Evolutionary conservation across 2,329 filamentous ascomycete genomes (phyloP).

Genomic region (Fusarium virguliforme): DNA sequence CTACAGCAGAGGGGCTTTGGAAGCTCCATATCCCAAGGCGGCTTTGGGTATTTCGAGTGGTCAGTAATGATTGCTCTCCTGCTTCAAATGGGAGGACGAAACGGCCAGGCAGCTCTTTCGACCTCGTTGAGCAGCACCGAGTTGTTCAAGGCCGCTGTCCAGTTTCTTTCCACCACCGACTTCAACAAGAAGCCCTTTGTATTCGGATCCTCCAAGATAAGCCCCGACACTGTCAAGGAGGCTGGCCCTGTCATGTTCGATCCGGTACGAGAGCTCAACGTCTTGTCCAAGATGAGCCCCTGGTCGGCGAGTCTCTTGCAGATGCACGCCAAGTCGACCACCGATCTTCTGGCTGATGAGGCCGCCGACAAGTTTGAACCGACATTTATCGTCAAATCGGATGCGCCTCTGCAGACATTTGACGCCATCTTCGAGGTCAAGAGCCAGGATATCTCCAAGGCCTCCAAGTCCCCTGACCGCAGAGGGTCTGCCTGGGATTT

Average conservation of each 20-base stretch:
- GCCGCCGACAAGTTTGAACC: constrained; percentile 85
- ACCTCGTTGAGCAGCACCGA: constrained; percentile 90
- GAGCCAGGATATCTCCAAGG: constrained; percentile 51
- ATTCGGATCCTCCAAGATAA: constrained; percentile 58
- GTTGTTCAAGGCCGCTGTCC: constrained; percentile 94
- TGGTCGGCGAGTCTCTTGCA: constrained; percentile 86
- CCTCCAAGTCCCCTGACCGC: constrained; percentile 56
- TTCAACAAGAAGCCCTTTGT: constrained; percentile 77
- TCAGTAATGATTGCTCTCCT: constrained; percentile 84
- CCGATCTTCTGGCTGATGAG: constrained; percentile 82
- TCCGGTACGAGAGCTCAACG: constrained; percentile 79
- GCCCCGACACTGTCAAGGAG: constrained; percentile 60
- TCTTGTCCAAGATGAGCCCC: constrained; percentile 90
- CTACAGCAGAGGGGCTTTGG: constrained; percentile 88
- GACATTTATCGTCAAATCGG: constrained; percentile 80
- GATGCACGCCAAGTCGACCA: constrained; percentile 81
- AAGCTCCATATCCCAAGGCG: constrained; percentile 79
- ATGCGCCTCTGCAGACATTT: constrained; percentile 70
- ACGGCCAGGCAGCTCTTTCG: constrained; percentile 81
- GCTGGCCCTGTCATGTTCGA: constrained; percentile 83
- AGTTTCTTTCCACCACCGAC: constrained; percentile 84
- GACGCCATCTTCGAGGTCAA: constrained; percentile 64
- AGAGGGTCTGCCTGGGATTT: constrained; percentile 64
- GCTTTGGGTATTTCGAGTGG: constrained; percentile 97
- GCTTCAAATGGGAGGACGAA: constrained; percentile 82